These are phyloP conservation scores for Hanseniaspora osmophila DNA, from an alignment of 805 yeast genomes.

Conservation along the genomic window DNA sequence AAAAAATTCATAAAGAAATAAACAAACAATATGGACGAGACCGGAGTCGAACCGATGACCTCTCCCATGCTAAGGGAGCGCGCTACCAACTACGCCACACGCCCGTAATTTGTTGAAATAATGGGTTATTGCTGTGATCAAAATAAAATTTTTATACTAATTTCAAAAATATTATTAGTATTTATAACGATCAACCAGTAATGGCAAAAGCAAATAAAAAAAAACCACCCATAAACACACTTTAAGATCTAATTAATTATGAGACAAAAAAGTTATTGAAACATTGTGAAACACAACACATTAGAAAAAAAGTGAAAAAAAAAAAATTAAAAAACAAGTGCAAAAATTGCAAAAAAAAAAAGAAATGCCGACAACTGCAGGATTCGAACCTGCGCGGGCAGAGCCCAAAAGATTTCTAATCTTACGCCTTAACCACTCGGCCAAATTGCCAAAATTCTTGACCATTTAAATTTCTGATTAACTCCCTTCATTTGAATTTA, in stretches of 20 bases:
- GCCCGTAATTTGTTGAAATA: constrained; percentile 30
- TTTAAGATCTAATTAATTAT: neutral
- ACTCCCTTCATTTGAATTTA: too few relatives aligned
- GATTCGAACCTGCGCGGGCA: constrained; percentile 57
- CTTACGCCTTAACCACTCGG: constrained; percentile 60
- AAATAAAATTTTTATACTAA: too few relatives aligned
- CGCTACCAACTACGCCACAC: constrained; percentile 78
- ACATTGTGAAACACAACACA: too few relatives aligned
- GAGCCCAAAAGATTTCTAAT: constrained; percentile 44
- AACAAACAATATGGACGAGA: constrained; percentile 41
- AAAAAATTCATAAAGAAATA: neutral
- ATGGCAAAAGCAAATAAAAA: too few relatives aligned
- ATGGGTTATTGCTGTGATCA: too few relatives aligned
- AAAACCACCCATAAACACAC: too few relatives aligned
- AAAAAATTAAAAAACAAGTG: too few relatives aligned
- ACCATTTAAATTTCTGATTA: too few relatives aligned
- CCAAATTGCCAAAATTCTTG: constrained; percentile 29
- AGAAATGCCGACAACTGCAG: constrained; percentile 52
- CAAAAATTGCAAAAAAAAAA: constrained; percentile 7
- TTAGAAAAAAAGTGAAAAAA: too few relatives aligned
- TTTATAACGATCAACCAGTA: too few relatives aligned
- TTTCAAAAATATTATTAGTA: too few relatives aligned
- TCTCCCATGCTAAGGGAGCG: constrained; percentile 70
- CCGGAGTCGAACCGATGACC: constrained; percentile 71
- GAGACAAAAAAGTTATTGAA: neutral